Percentiles rank a stretch among this genome's conserved stretches.
These are phyloP conservation scores for Abrus pulchellus DNA, from an alignment of 306 rosid species.

Conservation along the genomic window DNA sequence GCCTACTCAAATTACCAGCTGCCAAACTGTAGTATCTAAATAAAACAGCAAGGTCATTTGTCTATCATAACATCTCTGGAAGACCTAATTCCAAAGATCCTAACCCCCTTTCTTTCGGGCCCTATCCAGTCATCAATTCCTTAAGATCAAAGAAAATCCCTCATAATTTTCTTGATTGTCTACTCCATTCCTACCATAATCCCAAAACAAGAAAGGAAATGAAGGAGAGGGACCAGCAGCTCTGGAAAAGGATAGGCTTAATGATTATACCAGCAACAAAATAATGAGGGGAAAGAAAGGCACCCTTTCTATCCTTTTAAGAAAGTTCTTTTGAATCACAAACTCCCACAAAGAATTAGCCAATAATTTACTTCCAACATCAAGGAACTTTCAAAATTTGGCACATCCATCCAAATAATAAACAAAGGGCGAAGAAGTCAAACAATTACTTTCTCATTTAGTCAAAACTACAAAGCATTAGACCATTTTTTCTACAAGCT, in stretches of 20 bases:
- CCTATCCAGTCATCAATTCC: no score
- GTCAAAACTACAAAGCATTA: background rate
- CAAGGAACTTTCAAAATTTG: background rate
- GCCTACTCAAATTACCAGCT: background rate
- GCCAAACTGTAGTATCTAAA: background rate
- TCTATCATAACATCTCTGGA: background rate
- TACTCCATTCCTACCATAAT: background rate
- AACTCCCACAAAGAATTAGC: background rate
- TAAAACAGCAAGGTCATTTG: background rate
- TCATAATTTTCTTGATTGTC: background rate
- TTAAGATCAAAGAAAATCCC: background rate
- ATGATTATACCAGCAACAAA: background rate
- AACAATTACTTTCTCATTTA: background rate
- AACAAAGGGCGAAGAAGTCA: background rate
- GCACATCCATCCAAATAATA: no score
- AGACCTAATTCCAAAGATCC: no score
- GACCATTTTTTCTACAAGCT: constrained; percentile 12
- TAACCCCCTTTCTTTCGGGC: no score
- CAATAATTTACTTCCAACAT: background rate
- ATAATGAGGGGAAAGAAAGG: background rate
- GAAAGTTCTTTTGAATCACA: background rate
- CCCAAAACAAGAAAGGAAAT: background rate
- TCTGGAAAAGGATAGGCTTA: no score
- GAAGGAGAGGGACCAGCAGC: background rate
- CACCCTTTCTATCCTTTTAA: background rate